Evolutionary conservation across 768 basidiomycete species (phyloP).

Genomic region (Tephrocybe sp.): DNA sequence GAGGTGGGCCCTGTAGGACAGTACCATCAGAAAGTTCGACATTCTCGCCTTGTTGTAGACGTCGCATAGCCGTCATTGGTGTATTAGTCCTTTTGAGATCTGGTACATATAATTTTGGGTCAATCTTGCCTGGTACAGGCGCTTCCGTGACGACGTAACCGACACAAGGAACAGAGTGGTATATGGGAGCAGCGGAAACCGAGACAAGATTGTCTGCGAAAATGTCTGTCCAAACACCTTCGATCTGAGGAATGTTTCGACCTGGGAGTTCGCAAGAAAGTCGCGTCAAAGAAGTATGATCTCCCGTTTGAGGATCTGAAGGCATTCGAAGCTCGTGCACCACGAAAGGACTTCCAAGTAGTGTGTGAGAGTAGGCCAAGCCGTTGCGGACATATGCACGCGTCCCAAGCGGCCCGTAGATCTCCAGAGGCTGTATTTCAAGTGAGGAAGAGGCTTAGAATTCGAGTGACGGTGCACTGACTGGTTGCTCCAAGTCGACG

Average conservation of each 20-base stretch:
- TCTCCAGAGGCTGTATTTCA: slow-evolving; percentile 62
- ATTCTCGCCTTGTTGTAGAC: slow-evolving; percentile 63
- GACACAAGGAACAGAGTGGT: slow-evolving; percentile 79
- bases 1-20: slow-evolving; percentile 62
- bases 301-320: slow-evolving; percentile 54
- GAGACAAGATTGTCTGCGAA: slow-evolving; percentile 55
- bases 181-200: slow-evolving; percentile 76
- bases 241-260: slow-evolving; percentile 57
- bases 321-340: slow-evolving; percentile 81
- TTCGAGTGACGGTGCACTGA: slow-evolving; percentile 21
- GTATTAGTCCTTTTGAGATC: slow-evolving; percentile 70
- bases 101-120: slow-evolving; percentile 65
- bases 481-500: slow-evolving; percentile 33
- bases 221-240: slow-evolving; percentile 68
- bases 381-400: slow-evolving; percentile 76
- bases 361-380: slow-evolving; percentile 67
- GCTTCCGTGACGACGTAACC: slow-evolving; percentile 77
- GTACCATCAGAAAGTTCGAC: slow-evolving; percentile 73
- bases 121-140: slow-evolving; percentile 74
- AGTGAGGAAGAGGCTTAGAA: slow-evolving; percentile 1
- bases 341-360: slow-evolving; percentile 65
- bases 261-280: slow-evolving; percentile 63
- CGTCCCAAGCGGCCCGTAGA: slow-evolving; percentile 85
- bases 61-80: slow-evolving; percentile 65
- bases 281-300: slow-evolving; percentile 44